phyloP scores from a whole-genome alignment of 345 rosid species.

The Bruguiera sexangula region DNA sequence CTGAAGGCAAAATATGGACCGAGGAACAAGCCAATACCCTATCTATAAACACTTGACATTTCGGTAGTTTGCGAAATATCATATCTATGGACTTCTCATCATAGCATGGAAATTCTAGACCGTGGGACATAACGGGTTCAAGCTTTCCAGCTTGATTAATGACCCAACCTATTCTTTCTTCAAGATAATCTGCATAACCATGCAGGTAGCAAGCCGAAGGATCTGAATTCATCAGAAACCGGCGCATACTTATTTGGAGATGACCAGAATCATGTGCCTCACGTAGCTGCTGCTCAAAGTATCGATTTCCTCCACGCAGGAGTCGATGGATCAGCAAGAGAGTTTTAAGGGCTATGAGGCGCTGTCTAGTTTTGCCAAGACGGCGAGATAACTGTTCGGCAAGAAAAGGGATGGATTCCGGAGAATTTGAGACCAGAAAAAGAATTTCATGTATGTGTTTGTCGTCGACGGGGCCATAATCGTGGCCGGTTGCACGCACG shows the following conservation, averaged over 20 bases:
- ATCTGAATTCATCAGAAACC: conserved; percentile 32
- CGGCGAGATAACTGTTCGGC: conserved; percentile 73
- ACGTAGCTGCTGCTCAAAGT: conserved; percentile 66
- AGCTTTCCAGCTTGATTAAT: conserved; percentile 85
- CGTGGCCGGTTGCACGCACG: conserved; percentile 75
- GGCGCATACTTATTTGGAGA: conserved; percentile 53
- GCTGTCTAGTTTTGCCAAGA: conserved; percentile 62
- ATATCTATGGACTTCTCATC: conserved; percentile 49
- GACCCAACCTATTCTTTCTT: conserved; percentile 76
- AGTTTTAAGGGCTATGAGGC: conserved; percentile 68
- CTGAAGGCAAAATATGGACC: conserved; percentile 19
- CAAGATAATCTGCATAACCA: conserved; percentile 61
- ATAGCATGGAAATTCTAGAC: conserved; percentile 40
- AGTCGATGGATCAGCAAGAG: conserved; percentile 74
- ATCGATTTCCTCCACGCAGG: conserved; percentile 72
- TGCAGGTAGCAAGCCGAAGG: conserved; percentile 42
- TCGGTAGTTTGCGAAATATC: conserved; percentile 62
- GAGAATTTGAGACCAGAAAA: conserved; percentile 67
- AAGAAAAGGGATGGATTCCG: conserved; percentile 65
- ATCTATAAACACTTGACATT: conserved; percentile 59
- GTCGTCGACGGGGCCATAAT: conserved; percentile 58
- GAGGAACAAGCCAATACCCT: conserved; percentile 62
- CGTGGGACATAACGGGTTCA: conserved; percentile 54
- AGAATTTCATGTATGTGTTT: conserved; percentile 77
- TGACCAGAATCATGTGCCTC: conserved; percentile 60